Evolutionary conservation across 805 yeast genomes (phyloP).

Genomic region (Saccharomycopsis javanensis): DNA sequence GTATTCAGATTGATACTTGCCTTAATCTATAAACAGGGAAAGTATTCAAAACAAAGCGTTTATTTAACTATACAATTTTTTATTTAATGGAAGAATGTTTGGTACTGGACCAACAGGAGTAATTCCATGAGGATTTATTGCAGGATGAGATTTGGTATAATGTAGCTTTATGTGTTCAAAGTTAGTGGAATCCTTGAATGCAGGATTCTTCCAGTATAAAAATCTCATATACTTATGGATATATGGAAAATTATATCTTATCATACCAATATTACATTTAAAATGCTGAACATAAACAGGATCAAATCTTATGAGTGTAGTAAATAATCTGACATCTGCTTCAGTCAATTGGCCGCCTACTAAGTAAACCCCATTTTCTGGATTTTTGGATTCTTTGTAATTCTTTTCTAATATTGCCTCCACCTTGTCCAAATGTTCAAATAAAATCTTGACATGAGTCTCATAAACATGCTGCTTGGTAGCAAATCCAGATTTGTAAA

Average conservation of each 20-base stretch:
- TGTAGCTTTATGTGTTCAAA: constrained; percentile 88
- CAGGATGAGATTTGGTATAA: constrained; percentile 77
- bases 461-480: constrained; percentile 77
- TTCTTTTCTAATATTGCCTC: constrained; percentile 48
- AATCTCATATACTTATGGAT: constrained; percentile 73
- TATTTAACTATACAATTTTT: background rate
- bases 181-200: constrained; percentile 69
- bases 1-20: no score
- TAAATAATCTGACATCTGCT: constrained; percentile 79
- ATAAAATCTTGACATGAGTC: constrained; percentile 50
- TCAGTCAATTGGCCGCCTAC: constrained; percentile 68
- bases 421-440: constrained; percentile 57
- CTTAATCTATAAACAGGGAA: background rate
- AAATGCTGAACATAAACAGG: constrained; percentile 92
- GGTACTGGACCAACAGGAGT: constrained; percentile 89
- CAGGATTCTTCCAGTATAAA: constrained; percentile 70
- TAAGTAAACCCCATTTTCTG: constrained; percentile 32
- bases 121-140: constrained; percentile 72
- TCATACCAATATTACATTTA: constrained; percentile 80
- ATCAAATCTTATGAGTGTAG: constrained; percentile 86
- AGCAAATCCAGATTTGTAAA: constrained; percentile 88
- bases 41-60: no score
- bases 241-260: constrained; percentile 69
- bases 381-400: constrained; percentile 25
- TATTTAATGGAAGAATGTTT: constrained; percentile 40